phyloP scores from a whole-genome alignment of 2,329 filamentous ascomycete genomes.

The Penicillium capsulatum region DNA sequence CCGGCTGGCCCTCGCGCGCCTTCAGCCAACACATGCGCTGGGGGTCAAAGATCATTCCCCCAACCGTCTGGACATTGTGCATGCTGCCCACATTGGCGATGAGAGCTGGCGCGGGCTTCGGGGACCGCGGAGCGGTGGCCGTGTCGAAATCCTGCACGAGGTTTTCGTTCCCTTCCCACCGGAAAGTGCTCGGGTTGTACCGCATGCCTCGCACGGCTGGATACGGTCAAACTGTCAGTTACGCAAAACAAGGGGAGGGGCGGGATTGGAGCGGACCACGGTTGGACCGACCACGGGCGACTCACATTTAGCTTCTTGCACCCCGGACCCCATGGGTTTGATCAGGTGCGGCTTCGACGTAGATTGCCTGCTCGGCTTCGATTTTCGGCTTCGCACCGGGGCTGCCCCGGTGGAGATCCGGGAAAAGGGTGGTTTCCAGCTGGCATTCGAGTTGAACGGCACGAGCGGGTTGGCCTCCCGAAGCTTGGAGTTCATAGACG shows the following conservation, averaged over 20 bases:
- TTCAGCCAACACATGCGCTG: constrained; percentile 91
- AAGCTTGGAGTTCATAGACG: constrained; percentile 37
- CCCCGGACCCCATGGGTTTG: constrained; percentile 68
- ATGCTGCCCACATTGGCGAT: constrained; percentile 85
- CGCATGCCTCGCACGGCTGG: constrained; percentile 89
- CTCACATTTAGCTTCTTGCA: constrained; percentile 75
- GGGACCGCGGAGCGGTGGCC: constrained; percentile 36
- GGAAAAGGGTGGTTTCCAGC: constrained; percentile 54
- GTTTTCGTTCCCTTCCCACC: constrained; percentile 97
- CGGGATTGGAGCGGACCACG: too few species aligned
- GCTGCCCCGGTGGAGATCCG: constrained; percentile 50
- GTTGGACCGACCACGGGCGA: too few species aligned
- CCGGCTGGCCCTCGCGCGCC: constrained; percentile 57
- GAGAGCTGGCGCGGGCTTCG: constrained; percentile 57
- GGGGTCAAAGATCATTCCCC: constrained; percentile 98
- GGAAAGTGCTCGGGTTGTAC: constrained; percentile 80
- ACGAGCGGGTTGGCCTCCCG: constrained; percentile 46
- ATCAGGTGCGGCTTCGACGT: constrained; percentile 76
- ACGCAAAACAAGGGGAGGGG: too few species aligned
- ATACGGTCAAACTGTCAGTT: constrained; percentile 14
- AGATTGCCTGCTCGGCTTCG: constrained; percentile 31
- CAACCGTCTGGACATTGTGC: constrained; percentile 86
- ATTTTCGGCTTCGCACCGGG: constrained; percentile 46
- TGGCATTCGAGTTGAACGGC: constrained; percentile 50
- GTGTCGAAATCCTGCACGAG: constrained; percentile 71